Conservation (phyloP, 1,284 basidiomycete species). For the Megacollybia platyphylla region DNA sequence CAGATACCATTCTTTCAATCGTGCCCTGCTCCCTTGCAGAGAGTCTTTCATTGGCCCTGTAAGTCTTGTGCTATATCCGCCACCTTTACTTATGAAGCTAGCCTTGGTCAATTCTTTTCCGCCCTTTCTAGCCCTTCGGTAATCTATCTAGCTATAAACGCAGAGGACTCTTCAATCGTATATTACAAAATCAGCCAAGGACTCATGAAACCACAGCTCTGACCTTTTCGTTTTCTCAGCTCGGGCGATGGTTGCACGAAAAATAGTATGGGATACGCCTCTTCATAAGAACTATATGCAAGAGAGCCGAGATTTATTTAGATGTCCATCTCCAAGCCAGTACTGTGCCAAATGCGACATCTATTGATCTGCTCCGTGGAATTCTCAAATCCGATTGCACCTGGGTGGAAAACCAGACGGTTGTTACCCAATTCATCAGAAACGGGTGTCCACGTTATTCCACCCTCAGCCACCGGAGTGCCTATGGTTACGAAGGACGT, state of each 20-base stretch:
- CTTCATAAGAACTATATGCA: too few species aligned
- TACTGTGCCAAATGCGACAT: too few species aligned
- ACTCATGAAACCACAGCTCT: constrained; percentile 48
- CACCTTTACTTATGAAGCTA: neutral
- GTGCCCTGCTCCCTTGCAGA: constrained; percentile 61
- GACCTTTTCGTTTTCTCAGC: neutral
- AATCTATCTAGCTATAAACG: constrained; percentile 57
- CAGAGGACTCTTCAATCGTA: constrained; percentile 68
- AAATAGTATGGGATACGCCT: too few species aligned
- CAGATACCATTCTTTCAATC: constrained; percentile 26
- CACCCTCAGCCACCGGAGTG: constrained; percentile 11
- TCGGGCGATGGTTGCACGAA: too few species aligned
- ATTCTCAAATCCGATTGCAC: too few species aligned
- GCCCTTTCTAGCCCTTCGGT: constrained; percentile 32
- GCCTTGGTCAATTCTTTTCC: constrained; percentile 41
- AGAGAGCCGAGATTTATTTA: too few species aligned
- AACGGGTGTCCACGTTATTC: too few species aligned
- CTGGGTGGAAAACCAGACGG: too few species aligned
- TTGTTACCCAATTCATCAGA: too few species aligned
- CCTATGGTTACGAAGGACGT: constrained; percentile 21
- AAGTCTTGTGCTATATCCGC: constrained; percentile 3
- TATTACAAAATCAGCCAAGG: constrained; percentile 71
- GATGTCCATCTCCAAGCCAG: too few species aligned
- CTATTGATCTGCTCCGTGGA: too few species aligned
- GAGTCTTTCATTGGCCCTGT: constrained; percentile 38